Evolutionary conservation across 768 basidiomycete species (phyloP).

Genomic region (Myochromella boudieri): DNA sequence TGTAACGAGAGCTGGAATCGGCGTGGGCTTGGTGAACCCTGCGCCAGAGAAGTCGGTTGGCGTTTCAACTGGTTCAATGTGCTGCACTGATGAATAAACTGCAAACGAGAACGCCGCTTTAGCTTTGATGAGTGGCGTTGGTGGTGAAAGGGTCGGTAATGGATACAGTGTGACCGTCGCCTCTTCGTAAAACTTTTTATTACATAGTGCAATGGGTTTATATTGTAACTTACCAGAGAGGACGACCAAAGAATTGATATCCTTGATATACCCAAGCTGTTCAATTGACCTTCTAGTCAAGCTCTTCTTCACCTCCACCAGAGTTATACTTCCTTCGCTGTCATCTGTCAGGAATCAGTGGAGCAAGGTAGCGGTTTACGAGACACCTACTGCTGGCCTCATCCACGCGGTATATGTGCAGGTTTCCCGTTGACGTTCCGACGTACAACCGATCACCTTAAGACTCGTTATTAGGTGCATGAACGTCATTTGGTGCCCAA

Average conservation of each 20-base stretch:
- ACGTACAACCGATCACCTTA: slow-evolving; percentile 63
- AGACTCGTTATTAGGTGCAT: background rate
- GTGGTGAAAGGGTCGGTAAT: slow-evolving; percentile 67
- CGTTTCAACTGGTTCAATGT: slow-evolving; percentile 29
- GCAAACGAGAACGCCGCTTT: slow-evolving; percentile 85
- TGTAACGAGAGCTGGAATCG: slow-evolving; percentile 70
- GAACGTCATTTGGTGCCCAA: background rate
- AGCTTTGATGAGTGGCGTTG: slow-evolving; percentile 72
- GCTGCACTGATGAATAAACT: slow-evolving; percentile 60
- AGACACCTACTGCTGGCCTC: slow-evolving; percentile 34
- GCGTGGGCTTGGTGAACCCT: slow-evolving; percentile 33
- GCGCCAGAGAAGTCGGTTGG: slow-evolving; percentile 20
- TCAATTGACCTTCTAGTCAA: slow-evolving; percentile 76
- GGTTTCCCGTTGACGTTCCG: slow-evolving; percentile 55
- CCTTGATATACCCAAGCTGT: slow-evolving; percentile 82
- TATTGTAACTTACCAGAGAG: slow-evolving; percentile 73
- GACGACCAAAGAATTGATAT: slow-evolving; percentile 81
- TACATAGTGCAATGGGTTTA: background rate
- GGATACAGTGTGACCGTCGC: slow-evolving; percentile 72
- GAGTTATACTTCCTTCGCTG: slow-evolving; percentile 31
- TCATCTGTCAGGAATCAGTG: slow-evolving; percentile 23
- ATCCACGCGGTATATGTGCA: slow-evolving; percentile 51
- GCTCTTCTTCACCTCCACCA: slow-evolving; percentile 66
- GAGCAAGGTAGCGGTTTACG: background rate
- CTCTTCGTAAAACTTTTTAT: slow-evolving; percentile 44